Conservation (phyloP, 2,329 filamentous ascomycete species). For the Phaeosphaeria sp. region DNA sequence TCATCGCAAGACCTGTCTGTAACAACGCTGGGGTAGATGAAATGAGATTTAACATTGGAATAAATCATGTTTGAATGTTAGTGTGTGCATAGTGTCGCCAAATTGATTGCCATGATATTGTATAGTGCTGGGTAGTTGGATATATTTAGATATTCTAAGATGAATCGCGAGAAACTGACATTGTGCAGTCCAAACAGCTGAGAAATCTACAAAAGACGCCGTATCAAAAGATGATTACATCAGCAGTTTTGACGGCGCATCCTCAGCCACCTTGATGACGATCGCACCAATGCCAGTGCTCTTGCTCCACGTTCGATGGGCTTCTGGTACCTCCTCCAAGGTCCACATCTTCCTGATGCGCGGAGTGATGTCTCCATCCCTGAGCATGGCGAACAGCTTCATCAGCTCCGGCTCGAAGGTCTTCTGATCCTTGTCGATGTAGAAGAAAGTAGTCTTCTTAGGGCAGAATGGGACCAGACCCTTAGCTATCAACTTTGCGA, state of each 20-base stretch:
- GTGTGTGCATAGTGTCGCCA: no score
- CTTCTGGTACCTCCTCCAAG: slow-evolving; percentile 35
- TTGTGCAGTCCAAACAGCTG: background rate
- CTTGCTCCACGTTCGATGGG: slow-evolving; percentile 34
- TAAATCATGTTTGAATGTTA: no score
- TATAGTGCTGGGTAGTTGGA: no score
- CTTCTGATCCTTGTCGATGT: slow-evolving; percentile 30
- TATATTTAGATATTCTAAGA: no score
- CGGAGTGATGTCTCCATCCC: slow-evolving; percentile 27
- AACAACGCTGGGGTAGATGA: no score
- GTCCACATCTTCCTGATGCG: slow-evolving; percentile 35
- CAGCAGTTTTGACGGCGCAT: background rate
- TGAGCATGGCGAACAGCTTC: slow-evolving; percentile 23
- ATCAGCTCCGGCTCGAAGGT: slow-evolving; percentile 35
- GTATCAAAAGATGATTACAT: background rate
- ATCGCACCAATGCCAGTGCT: slow-evolving; percentile 33
- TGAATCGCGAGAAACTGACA: no score
- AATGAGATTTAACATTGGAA: no score
- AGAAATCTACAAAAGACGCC: background rate
- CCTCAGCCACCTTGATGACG: slow-evolving; percentile 25
- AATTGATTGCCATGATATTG: no score
- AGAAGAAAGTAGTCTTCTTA: slow-evolving; percentile 35
- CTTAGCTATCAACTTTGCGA: slow-evolving; percentile 34
- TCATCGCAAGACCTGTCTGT: no score
- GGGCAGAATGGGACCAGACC: slow-evolving; percentile 32